These are phyloP conservation scores for Ilyonectria mors-panacis DNA, from an alignment of 2,329 filamentous ascomycete species.

Conservation along the genomic window DNA sequence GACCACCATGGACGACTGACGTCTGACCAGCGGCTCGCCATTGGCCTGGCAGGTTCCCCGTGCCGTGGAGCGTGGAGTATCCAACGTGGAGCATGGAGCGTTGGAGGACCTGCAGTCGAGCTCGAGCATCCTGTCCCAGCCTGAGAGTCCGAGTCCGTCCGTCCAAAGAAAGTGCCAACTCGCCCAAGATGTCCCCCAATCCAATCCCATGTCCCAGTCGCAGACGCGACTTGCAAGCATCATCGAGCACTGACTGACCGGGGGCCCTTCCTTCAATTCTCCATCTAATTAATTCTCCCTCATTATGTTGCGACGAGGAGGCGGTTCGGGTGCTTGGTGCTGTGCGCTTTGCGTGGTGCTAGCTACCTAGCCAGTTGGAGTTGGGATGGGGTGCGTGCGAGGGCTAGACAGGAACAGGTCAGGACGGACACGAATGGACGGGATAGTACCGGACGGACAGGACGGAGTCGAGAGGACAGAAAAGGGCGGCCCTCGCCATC, in stretches of 20 bases:
- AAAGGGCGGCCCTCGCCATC: constrained; percentile 14
- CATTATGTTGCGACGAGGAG: constrained; percentile 2
- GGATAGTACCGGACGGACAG: constrained; percentile 10
- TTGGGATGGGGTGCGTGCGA: constrained; percentile 5
- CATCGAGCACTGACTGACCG: constrained; percentile 5
- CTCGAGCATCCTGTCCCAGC: neutral
- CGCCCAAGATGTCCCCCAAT: neutral
- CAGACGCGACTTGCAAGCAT: neutral
- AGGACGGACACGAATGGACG: constrained; percentile 9
- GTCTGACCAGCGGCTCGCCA: constrained; percentile 24
- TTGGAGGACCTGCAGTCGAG: constrained; percentile 2
- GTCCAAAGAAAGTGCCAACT: neutral
- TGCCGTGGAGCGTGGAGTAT: constrained; percentile 19
- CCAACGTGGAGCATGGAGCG: constrained; percentile 4
- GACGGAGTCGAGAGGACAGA: constrained; percentile 1
- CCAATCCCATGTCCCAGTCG: neutral
- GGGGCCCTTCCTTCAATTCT: constrained; percentile 5
- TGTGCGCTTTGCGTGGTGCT: constrained; percentile 4
- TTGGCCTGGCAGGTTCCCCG: constrained; percentile 33
- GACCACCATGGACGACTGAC: constrained; percentile 22
- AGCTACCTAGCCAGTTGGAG: neutral
- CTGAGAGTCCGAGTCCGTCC: constrained; percentile 1
- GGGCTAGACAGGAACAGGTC: constrained; percentile 17
- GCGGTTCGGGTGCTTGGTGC: constrained; percentile 1
- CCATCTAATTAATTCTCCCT: constrained; percentile 9